Percentiles rank a stretch among this genome's conserved stretches.
Conservation (phyloP, 1,139 yeast species). For the Taphrina pruni region DNA sequence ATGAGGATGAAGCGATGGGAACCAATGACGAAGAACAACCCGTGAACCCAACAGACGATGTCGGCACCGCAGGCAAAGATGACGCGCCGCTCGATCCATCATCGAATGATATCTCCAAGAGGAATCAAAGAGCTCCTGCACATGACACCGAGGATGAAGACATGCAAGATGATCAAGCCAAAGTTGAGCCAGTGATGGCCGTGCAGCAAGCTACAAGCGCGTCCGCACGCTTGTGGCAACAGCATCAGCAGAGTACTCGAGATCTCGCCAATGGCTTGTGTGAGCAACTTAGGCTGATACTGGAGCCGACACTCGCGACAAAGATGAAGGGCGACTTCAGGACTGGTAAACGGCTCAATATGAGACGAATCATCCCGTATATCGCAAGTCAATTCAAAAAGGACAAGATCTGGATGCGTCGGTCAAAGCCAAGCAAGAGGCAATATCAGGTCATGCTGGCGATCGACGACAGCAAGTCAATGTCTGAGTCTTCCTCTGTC, state of each 20-base stretch:
- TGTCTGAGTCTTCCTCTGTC: constrained; percentile 87
- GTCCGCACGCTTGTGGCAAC: constrained; percentile 79
- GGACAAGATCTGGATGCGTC: constrained; percentile 97
- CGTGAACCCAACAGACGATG: neutral
- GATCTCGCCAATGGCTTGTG: constrained; percentile 86
- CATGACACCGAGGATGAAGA: neutral
- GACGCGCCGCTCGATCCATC: neutral
- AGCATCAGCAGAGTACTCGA: constrained; percentile 80
- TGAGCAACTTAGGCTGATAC: constrained; percentile 88
- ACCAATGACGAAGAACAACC: neutral
- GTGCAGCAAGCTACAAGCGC: constrained; percentile 54
- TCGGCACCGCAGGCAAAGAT: neutral
- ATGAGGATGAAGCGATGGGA: neutral
- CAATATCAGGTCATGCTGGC: constrained; percentile 98
- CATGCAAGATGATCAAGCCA: neutral
- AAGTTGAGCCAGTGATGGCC: constrained; percentile 3
- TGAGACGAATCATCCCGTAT: constrained; percentile 97
- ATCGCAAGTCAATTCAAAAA: constrained; percentile 97
- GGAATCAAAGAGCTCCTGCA: neutral
- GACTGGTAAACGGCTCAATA: constrained; percentile 94
- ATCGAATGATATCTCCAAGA: neutral
- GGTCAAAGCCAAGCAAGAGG: constrained; percentile 96
- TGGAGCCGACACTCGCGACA: constrained; percentile 95
- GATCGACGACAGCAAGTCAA: constrained; percentile 94
- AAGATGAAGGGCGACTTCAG: constrained; percentile 93